A percentile compares a stretch with the other conserved stretches of the same genome.
Evolutionary conservation across 192 early-diverging fungal species (phyloP).

Genomic region (Linnemannia exigua): DNA sequence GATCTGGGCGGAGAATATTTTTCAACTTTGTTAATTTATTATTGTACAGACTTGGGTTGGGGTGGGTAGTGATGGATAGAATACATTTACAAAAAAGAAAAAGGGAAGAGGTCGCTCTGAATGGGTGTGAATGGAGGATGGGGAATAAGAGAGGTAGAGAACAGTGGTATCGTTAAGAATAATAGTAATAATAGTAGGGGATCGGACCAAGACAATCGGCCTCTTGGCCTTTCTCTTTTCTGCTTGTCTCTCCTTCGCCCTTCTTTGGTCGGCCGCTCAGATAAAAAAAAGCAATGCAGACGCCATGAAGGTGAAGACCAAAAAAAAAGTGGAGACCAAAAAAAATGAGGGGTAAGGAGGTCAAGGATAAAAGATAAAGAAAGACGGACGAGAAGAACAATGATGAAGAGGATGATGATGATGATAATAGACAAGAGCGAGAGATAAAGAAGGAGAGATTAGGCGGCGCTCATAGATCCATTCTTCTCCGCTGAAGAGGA

Average conservation of each 20-base stretch:
- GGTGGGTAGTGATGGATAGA: too few species aligned
- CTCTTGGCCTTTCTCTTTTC: neutral
- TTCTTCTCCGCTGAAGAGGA: neutral
- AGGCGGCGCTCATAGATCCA: neutral
- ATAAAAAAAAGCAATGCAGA: neutral
- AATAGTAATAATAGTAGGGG: neutral
- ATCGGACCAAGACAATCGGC: neutral
- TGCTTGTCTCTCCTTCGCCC: neutral
- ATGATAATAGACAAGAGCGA: neutral
- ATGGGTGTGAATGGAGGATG: neutral
- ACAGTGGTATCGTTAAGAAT: neutral
- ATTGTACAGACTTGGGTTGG: neutral
- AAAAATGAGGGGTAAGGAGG: neutral
- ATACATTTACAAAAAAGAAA: neutral
- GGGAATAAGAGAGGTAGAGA: neutral
- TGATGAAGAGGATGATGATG: neutral
- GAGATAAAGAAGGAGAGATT: neutral
- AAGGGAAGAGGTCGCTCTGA: neutral
- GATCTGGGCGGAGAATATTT: constrained; percentile 2
- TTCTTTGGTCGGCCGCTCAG: constrained; percentile 6
- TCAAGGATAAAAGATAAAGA: neutral
- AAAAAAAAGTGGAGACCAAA: constrained; percentile 9
- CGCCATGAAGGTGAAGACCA: neutral
- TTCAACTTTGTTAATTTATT: constrained; percentile 5
- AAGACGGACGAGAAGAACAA: neutral